These are phyloP conservation scores for Dryas octopetala DNA, from an alignment of 306 rosid genomes.

Conservation along the genomic window DNA sequence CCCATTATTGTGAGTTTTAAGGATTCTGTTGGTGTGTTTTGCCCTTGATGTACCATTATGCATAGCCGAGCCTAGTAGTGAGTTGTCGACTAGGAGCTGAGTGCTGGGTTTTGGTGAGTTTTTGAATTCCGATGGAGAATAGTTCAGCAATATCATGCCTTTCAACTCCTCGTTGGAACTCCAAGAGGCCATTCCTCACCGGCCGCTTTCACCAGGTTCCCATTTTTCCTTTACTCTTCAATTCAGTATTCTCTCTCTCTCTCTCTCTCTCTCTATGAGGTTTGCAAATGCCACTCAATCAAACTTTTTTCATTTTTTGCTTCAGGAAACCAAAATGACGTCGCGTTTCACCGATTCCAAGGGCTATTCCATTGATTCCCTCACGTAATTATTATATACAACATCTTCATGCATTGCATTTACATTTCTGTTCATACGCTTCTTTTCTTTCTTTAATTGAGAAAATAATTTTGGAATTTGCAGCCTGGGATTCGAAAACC, in stretches of 20 bases:
- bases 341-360: conserved; percentile 45
- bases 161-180: conserved; percentile 56
- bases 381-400: conserved; percentile 26
- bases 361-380: conserved; percentile 35
- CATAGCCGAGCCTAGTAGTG: no score
- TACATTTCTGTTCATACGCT: no score
- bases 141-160: conserved; percentile 28
- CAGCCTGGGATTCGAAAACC: conserved; percentile 42
- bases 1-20: no score
- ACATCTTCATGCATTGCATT: background rate
- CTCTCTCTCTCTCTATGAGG: background rate
- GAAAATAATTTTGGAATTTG: no score
- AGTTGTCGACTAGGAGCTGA: no score
- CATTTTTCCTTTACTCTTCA: background rate
- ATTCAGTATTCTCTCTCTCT: background rate
- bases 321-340: conserved; percentile 43
- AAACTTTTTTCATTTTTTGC: background rate
- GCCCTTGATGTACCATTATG: no score
- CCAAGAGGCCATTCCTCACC: conserved; percentile 56
- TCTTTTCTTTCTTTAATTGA: conserved; percentile 4
- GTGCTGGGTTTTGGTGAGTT: no score
- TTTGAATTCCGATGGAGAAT: conserved; percentile 31
- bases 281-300: background rate
- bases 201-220: conserved; percentile 58
- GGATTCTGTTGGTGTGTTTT: no score